Conservation (phyloP, 805 yeast species). For the Lipomyces kockii region DNA sequence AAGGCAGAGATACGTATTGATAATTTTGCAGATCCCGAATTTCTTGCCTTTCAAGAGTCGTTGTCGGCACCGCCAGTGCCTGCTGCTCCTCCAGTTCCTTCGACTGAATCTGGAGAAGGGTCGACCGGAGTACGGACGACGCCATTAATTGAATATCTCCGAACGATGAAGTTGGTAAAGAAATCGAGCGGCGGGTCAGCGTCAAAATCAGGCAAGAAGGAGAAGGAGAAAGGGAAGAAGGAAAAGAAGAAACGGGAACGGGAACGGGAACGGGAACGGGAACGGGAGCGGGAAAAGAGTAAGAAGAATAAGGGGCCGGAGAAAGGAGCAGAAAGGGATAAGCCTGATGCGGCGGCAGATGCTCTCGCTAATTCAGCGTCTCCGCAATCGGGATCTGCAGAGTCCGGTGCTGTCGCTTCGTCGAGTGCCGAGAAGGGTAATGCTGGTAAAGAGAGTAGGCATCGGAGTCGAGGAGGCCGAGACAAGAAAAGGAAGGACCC, state of each 20-base stretch:
- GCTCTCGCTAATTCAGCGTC: neutral
- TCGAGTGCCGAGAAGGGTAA: neutral
- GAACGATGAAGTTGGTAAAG: conserved; percentile 25
- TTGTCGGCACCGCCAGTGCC: conserved; percentile 22
- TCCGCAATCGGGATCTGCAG: neutral
- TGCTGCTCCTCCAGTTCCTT: conserved; percentile 6
- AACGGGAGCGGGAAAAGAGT: conserved; percentile 15
- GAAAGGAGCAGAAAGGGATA: neutral
- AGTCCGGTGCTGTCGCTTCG: neutral
- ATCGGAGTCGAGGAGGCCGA: neutral
- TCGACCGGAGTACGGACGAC: conserved; percentile 17
- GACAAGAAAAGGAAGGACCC: neutral
- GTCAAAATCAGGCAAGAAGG: conserved; percentile 28
- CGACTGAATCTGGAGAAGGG: neutral
- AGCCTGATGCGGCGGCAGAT: neutral
- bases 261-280: conserved; percentile 17
- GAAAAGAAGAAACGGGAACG: conserved; percentile 21
- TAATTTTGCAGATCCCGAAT: conserved; percentile 40
- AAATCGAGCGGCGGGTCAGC: conserved; percentile 38
- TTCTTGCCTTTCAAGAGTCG: conserved; percentile 44
- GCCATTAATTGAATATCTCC: conserved; percentile 34
- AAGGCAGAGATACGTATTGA: neutral
- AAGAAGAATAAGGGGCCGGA: conserved; percentile 4
- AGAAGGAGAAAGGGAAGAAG: conserved; percentile 39
- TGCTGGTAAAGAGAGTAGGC: neutral